Conservation (phyloP, 805 yeast species). For the Jamesozyma hellenica region DNA sequence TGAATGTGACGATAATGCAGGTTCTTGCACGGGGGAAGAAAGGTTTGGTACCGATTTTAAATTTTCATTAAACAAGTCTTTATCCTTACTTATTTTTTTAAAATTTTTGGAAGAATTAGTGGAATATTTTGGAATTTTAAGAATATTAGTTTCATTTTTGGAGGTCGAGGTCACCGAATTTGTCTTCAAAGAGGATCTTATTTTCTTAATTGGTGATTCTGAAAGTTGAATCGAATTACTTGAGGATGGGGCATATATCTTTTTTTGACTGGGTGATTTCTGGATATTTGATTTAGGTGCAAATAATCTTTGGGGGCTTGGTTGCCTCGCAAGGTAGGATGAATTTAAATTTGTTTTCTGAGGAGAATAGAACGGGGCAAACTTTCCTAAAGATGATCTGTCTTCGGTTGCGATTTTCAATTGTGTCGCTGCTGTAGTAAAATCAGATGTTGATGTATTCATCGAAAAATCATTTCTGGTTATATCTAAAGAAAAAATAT, state of each 20-base stretch:
- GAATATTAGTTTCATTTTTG: too few species aligned
- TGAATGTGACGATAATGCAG: too few species aligned
- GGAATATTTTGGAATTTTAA: slow-evolving; percentile 4
- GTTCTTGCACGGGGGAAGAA: too few species aligned
- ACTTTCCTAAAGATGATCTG: slow-evolving; percentile 5
- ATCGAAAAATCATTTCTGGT: slow-evolving; percentile 7
- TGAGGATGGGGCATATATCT: slow-evolving; percentile 5
- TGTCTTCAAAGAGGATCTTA: too few species aligned
- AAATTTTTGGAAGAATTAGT: not conserved
- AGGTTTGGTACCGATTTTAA: too few species aligned
- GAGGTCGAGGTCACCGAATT: too few species aligned
- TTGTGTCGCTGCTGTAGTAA: slow-evolving; percentile 27
- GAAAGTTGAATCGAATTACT: not conserved
- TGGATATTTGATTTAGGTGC: slow-evolving; percentile 9
- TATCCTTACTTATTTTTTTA: slow-evolving; percentile 1
- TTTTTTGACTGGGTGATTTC: slow-evolving; percentile 6
- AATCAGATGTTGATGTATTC: slow-evolving; percentile 2
- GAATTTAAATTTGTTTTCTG: not conserved
- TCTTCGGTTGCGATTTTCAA: slow-evolving; percentile 3
- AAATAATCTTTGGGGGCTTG: slow-evolving; percentile 7
- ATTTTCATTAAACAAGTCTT: too few species aligned
- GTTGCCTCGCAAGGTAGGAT: not conserved
- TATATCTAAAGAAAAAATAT: slow-evolving; percentile 14
- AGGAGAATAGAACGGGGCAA: slow-evolving; percentile 12
- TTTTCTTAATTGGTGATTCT: not conserved